Base-by-base conservation (phyloP, 805 yeast genomes). In the Brettanomyces sp. region DNA sequence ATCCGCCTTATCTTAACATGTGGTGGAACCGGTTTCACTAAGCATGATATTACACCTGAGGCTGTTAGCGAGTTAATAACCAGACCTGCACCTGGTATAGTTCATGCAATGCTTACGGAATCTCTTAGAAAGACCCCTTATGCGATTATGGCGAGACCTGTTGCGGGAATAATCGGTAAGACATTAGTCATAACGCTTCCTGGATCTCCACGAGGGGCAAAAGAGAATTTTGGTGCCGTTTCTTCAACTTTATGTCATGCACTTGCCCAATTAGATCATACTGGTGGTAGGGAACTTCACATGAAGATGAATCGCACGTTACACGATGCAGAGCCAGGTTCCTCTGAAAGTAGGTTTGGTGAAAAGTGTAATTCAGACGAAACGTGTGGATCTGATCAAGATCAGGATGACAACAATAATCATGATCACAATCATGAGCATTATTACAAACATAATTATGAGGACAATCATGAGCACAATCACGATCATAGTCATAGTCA, bases 1-100 rank as follows among this genome's bases (percentile, higher is more conserved):
- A 14, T 60, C n/a, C 43, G 54, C 18, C 49, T 74, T 18, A 57
- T 76, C 7, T 38, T 76, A n/a, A 71, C 78, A 1, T 59, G 72
- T 28, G 81, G 81, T 4, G 80, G 81, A 0, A 76, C 81, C 0
- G 80, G 81, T 5, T 73, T 76, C 54, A 56, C 72, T 2, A 52
- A 51, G 4, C 53, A 62, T 5, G 81, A 76, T 55, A 54, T 62
- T 6, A 74, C 81, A 2, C 80, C 80, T 0, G 81, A 76, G 44
- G 77, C 78, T 1, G 59, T 76, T 5, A 57, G 50, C 44, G 68
- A 72, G 4, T 41, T 76, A 34, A 38, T 76, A 1, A 67, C 70
- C 13, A 65, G 58, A 44, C 65, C 67, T 38, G 77, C 80, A 0
- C 73, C 76, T 2, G 80, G 80, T 1, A 53, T 76, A 8, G 73